These are phyloP conservation scores for Naganishia cerealis DNA, from an alignment of 1,284 basidiomycete genomes.

Conservation along the genomic window DNA sequence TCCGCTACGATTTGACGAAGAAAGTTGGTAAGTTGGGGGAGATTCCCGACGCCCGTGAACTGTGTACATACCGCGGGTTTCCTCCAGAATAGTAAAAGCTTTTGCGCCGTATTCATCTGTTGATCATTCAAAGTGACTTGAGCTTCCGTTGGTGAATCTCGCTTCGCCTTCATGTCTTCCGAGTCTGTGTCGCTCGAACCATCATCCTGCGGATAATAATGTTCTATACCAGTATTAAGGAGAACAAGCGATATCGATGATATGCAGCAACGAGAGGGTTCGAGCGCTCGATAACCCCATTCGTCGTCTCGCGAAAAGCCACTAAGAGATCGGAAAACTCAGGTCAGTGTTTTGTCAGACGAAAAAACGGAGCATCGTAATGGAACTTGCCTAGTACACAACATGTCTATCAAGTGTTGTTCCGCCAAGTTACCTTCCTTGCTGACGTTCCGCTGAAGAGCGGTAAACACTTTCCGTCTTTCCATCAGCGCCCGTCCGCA, in stretches of 20 bases:
- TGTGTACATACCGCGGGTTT: slow-evolving; percentile 81
- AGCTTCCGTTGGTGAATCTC: slow-evolving; percentile 57
- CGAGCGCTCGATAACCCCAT: slow-evolving; percentile 95
- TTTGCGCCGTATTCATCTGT: slow-evolving; percentile 97
- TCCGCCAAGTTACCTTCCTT: slow-evolving; percentile 99
- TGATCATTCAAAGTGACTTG: slow-evolving; percentile 76
- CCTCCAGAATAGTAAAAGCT: slow-evolving; percentile 95
- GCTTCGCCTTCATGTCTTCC: slow-evolving; percentile 54
- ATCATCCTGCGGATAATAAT: slow-evolving; percentile 27
- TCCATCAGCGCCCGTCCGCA: slow-evolving; percentile 86
- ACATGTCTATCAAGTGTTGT: slow-evolving; percentile 99
- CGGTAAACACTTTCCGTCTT: slow-evolving; percentile 91
- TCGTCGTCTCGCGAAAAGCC: slow-evolving; percentile 94
- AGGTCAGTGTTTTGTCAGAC: not conserved
- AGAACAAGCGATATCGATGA: slow-evolving; percentile 95
- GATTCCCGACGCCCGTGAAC: not conserved
- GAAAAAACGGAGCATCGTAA: not conserved
- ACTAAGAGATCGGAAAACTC: slow-evolving; percentile 56
- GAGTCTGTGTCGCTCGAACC: slow-evolving; percentile 10
- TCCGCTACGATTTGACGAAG: slow-evolving; percentile 62
- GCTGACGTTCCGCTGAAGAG: slow-evolving; percentile 95
- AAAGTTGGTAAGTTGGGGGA: slow-evolving; percentile 1
- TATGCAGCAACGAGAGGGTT: slow-evolving; percentile 94
- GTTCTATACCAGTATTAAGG: slow-evolving; percentile 87
- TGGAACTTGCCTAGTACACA: slow-evolving; percentile 86